Base-by-base conservation (phyloP, 768 basidiomycete genomes). In the Neoboletus brunneissimus region DNA sequence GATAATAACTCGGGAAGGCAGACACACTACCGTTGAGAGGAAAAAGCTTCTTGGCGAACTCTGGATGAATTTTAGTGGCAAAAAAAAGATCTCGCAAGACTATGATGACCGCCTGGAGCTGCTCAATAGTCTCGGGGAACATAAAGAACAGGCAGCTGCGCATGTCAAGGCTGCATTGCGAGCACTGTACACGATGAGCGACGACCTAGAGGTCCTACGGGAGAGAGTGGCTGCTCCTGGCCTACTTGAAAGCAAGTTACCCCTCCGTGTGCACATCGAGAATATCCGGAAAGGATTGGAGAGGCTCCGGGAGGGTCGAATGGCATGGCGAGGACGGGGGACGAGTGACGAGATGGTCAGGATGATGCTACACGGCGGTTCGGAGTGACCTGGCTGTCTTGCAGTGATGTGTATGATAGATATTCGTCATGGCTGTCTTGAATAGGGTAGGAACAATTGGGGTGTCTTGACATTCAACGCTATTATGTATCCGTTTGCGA, bases 191-290 rank as follows among this genome's bases (percentile, higher is more conserved):
- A 74, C 75, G 38, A 81, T 91, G 83, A 81, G 81, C 59, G 84
- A 81, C 35, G 88, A 91, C 58, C 83, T 91, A 77, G 88, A 89
- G 65, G 88, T 89, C 43, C 71, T 92, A 57, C 76, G 89, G 57
- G 86, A 89, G 65, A 76, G 86, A 18, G 87, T 89, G 1, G 80
- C 87, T 5, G 80, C 82, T 32, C 89, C 90, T 1, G 83, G 84
- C 48, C 70, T 91, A 5, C 67, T 81, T 12, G 84, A 81, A 5
- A 70, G 80, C n/a, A 74, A 72, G 41, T 76, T 90, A 16, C 87
- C 89, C 5, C 73, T 87, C 5, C 84, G 87, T 55, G 88, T 91
- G 22, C 89, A 91, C 62, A 83, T 91, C 71, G 81, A 81, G 31
- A 32, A 6, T 12, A 11, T 32, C 31, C 31, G 6, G 31, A 32